Percentiles rank a stretch among this genome's conserved stretches.
Conservation (phyloP, 345 rosid genomes). For the Hibiscus syriacus region DNA sequence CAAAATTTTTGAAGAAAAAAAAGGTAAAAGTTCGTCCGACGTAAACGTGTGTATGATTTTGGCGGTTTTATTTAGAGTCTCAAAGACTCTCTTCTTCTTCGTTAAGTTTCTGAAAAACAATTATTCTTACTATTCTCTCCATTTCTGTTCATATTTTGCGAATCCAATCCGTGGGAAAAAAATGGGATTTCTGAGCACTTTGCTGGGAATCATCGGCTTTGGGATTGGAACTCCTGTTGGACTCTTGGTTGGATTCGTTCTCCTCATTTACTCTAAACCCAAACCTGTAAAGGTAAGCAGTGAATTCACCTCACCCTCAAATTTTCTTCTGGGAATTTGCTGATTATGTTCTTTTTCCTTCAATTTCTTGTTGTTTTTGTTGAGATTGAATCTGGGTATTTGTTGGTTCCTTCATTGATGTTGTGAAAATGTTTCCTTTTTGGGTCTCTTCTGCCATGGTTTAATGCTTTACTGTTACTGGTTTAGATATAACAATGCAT, state of each 20-base stretch:
- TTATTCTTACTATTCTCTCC: not conserved
- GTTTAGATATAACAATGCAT: not conserved
- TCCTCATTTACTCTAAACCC: constrained; percentile 63
- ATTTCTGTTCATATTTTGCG: not conserved
- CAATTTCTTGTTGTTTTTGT: not conserved
- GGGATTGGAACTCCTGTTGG: constrained; percentile 65
- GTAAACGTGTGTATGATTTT: not conserved
- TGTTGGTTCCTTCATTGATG: not conserved
- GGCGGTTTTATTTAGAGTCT: constrained; percentile 4
- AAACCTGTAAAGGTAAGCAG: constrained; percentile 41
- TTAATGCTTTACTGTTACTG: not conserved
- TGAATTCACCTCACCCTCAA: not conserved
- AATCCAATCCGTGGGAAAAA: not conserved
- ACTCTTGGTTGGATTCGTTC: constrained; percentile 52
- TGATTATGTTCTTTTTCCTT: not conserved
- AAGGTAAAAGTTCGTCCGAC: not conserved
- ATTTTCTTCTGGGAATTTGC: not conserved
- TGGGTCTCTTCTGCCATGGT: too few relatives aligned
- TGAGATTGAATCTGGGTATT: not conserved
- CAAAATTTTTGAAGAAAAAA: not conserved
- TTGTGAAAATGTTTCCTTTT: too few relatives aligned
- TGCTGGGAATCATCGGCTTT: constrained; percentile 63
- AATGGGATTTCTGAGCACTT: constrained; percentile 49
- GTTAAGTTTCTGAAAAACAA: not conserved
- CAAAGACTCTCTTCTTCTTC: not conserved